Conservation (phyloP, 2,329 filamentous ascomycete genomes). For the Cladosporium cucumerinum region DNA sequence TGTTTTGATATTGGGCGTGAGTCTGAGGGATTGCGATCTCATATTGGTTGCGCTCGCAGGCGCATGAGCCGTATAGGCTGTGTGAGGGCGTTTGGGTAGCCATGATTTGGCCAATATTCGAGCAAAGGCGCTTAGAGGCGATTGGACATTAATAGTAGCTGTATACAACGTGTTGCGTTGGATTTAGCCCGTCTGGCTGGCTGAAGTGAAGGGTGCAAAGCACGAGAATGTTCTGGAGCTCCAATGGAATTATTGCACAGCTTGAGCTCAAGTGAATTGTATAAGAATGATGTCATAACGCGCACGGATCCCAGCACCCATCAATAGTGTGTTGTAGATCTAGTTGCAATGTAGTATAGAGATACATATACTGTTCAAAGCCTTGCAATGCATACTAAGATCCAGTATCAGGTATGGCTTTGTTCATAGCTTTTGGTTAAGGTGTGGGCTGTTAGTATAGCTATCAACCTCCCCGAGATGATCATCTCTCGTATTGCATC, state of each 20-base stretch:
- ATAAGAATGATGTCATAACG: not conserved
- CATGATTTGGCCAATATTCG: not conserved
- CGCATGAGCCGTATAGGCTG: constrained; percentile 69
- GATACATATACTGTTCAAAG: not conserved
- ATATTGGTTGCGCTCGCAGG: constrained; percentile 83
- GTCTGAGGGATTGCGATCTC: constrained; percentile 64
- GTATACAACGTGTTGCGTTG: not conserved
- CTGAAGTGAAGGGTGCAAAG: not conserved
- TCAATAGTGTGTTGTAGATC: too few relatives aligned
- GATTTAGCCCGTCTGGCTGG: not conserved
- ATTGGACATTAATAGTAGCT: not conserved
- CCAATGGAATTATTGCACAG: not conserved
- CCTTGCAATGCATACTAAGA: too few relatives aligned
- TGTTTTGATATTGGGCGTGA: constrained; percentile 41
- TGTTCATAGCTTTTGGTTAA: not conserved
- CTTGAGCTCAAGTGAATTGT: not conserved
- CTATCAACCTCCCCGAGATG: not conserved
- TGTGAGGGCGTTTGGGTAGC: constrained; percentile 1
- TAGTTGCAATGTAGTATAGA: not conserved
- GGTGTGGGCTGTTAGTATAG: not conserved
- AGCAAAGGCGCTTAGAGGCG: not conserved
- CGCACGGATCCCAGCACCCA: too few relatives aligned
- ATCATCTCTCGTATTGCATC: not conserved
- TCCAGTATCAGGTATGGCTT: not conserved
- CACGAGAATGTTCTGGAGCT: constrained; percentile 2